A percentile compares a stretch with the other conserved stretches of the same genome.
phyloP scores from a whole-genome alignment of 768 basidiomycete species.

The Tylopilus balloui region DNA sequence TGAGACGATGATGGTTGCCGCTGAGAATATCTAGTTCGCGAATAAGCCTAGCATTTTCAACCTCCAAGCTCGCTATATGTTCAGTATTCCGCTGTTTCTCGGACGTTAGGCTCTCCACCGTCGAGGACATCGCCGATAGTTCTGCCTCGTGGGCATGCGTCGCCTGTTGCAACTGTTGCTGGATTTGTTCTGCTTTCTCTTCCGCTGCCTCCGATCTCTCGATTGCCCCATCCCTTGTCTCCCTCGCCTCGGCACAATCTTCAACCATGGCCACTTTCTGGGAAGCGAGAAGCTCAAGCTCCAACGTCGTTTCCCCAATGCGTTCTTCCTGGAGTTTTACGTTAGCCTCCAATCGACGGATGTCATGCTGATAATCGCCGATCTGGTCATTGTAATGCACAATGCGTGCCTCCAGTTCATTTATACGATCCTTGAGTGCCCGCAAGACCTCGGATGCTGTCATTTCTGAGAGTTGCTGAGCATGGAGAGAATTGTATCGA shows the following conservation, averaged over 20 bases:
- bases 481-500: conserved; percentile 59
- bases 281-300: conserved; percentile 59
- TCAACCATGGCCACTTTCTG: conserved; percentile 82
- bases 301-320: conserved; percentile 61
- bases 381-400: conserved; percentile 68
- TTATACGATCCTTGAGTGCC: conserved; percentile 58
- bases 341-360: conserved; percentile 71
- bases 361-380: conserved; percentile 75
- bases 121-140: conserved; percentile 36
- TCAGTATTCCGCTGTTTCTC: conserved; percentile 25
- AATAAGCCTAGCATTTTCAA: conserved; percentile 14
- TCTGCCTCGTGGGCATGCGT: conserved; percentile 31
- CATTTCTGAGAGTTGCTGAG: conserved; percentile 63
- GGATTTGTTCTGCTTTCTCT: conserved; percentile 50
- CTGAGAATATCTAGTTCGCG: conserved; percentile 14
- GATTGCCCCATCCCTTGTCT: conserved; percentile 63
- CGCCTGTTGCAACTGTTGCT: conserved; percentile 22
- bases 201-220: conserved; percentile 56
- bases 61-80: conserved; percentile 15
- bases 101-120: conserved; percentile 35
- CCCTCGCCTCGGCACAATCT: conserved; percentile 75
- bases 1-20: conserved; percentile 7
- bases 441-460: conserved; percentile 50
- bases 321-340: conserved; percentile 70
- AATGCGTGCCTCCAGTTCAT: conserved; percentile 64